phyloP scores from a whole-genome alignment of 352 stramenopile genomes.

The Pythium dissimile region DNA sequence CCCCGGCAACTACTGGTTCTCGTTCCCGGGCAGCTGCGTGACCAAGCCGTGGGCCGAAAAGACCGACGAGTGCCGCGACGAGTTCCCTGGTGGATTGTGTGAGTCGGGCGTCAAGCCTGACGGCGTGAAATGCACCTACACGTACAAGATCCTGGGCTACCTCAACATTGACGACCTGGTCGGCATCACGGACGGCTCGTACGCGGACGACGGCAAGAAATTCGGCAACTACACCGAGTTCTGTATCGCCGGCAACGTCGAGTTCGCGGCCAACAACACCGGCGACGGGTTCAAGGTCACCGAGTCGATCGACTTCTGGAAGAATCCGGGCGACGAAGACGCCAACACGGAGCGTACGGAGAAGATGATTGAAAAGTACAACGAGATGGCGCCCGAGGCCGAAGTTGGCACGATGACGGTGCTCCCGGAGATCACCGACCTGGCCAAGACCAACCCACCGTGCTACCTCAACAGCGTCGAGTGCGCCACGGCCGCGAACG shows the following conservation, averaged over 20 bases:
- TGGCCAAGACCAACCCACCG: conserved; percentile 48
- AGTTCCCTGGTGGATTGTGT: conserved; percentile 36
- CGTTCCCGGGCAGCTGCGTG: conserved; percentile 55
- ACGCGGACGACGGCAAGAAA: background rate
- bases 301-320: conserved; percentile 57
- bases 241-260: conserved; percentile 38
- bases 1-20: conserved; percentile 71
- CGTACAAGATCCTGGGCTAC: conserved; percentile 62
- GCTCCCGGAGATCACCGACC: conserved; percentile 38
- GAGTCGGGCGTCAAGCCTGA: conserved; percentile 34
- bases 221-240: conserved; percentile 41
- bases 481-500: conserved; percentile 42
- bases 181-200: conserved; percentile 48
- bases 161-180: conserved; percentile 58
- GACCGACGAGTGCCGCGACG: conserved; percentile 34
- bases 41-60: conserved; percentile 44
- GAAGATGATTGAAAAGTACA: conserved; percentile 59
- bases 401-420: conserved; percentile 33
- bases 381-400: conserved; percentile 26
- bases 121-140: conserved; percentile 60
- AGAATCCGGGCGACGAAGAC: conserved; percentile 39
- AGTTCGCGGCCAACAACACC: conserved; percentile 47
- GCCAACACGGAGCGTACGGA: conserved; percentile 47
- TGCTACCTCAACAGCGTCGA: conserved; percentile 63
- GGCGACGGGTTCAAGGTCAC: conserved; percentile 21